Evolutionary conservation across 805 yeast species (phyloP).

Genomic region (Wickerhamiella kurtzmanii): DNA sequence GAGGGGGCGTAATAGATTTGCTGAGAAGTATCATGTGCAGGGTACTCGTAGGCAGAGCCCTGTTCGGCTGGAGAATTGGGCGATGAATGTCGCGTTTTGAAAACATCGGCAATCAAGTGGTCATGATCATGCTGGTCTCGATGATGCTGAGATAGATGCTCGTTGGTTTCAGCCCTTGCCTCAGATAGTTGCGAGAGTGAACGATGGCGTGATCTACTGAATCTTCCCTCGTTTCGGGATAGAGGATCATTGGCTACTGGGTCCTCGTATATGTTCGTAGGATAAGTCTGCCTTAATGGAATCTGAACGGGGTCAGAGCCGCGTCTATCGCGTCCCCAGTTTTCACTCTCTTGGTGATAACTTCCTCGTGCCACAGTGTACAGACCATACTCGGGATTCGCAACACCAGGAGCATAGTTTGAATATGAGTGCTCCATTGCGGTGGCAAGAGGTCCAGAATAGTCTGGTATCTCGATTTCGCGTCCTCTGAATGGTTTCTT

Average conservation of each 20-base stretch:
- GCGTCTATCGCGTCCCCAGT: background rate
- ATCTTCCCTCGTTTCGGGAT: background rate
- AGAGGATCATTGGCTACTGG: background rate
- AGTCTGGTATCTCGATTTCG: background rate
- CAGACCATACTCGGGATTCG: background rate
- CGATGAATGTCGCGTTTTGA: background rate
- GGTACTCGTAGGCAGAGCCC: background rate
- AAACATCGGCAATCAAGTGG: background rate
- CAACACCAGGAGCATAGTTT: background rate
- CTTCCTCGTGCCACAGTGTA: background rate
- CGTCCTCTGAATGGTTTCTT: conserved; percentile 2
- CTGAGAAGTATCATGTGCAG: background rate
- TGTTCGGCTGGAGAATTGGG: background rate
- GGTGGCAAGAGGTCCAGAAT: background rate
- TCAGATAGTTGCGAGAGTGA: background rate
- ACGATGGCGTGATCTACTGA: background rate
- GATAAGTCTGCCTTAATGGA: background rate
- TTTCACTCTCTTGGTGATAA: background rate
- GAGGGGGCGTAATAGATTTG: background rate
- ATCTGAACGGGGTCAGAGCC: background rate
- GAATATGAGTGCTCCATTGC: background rate
- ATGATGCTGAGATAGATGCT: background rate
- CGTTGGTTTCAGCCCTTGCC: background rate
- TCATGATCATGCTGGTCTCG: background rate
- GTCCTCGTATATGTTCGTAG: background rate